Conservation (phyloP, 2,329 filamentous ascomycete genomes). For the Bipolaris oryzae region DNA sequence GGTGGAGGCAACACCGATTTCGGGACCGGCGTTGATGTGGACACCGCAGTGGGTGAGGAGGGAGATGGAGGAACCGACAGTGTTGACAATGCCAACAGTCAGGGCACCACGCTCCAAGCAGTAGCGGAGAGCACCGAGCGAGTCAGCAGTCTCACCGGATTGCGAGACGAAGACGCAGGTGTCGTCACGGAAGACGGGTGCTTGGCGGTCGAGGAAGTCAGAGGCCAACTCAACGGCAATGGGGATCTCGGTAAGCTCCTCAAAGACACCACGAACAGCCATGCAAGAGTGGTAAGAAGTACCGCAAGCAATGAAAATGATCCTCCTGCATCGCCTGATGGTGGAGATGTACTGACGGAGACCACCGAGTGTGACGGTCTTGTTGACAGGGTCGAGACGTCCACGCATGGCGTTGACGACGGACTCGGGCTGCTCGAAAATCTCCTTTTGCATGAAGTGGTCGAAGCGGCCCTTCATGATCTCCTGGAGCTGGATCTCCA, state of each 20-base stretch:
- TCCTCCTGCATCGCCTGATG: slow-evolving; percentile 92
- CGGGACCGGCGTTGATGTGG: slow-evolving; percentile 97
- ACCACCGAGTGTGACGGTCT: slow-evolving; percentile 93
- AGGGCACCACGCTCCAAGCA: slow-evolving; percentile 96
- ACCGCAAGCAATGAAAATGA: slow-evolving; percentile 99
- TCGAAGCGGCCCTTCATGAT: slow-evolving; percentile 99
- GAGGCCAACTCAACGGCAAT: slow-evolving; percentile 97
- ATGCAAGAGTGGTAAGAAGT: slow-evolving; percentile 99
- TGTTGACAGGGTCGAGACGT: slow-evolving; percentile 91
- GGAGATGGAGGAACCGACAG: slow-evolving; percentile 97
- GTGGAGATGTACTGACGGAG: slow-evolving; percentile 95
- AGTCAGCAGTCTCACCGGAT: slow-evolving; percentile 98
- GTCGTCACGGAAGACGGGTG: slow-evolving; percentile 98
- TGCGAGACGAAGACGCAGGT: slow-evolving; percentile 99
- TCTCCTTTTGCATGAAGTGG: slow-evolving; percentile 99
- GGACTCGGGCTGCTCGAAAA: slow-evolving; percentile 99
- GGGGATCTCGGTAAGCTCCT: slow-evolving; percentile 96
- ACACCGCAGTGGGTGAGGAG: slow-evolving; percentile 99
- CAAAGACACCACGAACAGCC: slow-evolving; percentile 96
- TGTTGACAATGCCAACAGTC: slow-evolving; percentile 98
- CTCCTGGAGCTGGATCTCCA: slow-evolving; percentile 98
- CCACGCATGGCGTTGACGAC: slow-evolving; percentile 99
- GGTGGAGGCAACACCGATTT: slow-evolving; percentile 98
- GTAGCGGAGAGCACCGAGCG: slow-evolving; percentile 94
- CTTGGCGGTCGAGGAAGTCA: slow-evolving; percentile 95